Evolutionary conservation across 2,329 filamentous ascomycete genomes (phyloP), one percentile per base, ranked within the genome.

Genomic region (Plenodomus tracheiphilus): DNA sequence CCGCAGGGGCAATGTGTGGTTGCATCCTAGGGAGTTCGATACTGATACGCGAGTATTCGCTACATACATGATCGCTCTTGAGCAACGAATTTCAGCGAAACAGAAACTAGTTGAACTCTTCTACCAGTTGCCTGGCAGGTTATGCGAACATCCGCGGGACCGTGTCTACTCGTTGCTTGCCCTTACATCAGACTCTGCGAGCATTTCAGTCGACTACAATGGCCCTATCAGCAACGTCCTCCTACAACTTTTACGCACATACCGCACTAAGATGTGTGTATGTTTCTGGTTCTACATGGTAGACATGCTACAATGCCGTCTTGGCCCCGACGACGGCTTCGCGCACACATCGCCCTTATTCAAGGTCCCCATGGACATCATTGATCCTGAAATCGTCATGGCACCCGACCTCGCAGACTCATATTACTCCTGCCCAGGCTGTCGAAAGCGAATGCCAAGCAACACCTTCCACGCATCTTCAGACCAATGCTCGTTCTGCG

Each of bases 141-240:
- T 39, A 21, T 34, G 46, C 13, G 8, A 19, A 3, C 6, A 28
- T 1, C 8, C 28, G 2, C 45, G 20, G 15, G 45, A 47, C 15
- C 39, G 21, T 2, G 28, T 47, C 15, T 39, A 42, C n/a, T 42
- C 45, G 16, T 32, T 47, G 2, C 17, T 38, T 15, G 41, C 39
- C 6, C 9, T 47, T 9, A 39, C 45, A 9, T 30, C 34, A 15
- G 39, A 39, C 11, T 17, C 34, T 7, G 10, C 8, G 3, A 32
- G 11, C 3, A 39, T 47, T 1, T 17, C 5, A 11, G 22, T 39
- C 34, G 39, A 41, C 11, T 42, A 38, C 17, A 7, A 28, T 17
- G 16, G 15, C 3, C 40, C 43, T 4, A 32, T 8, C 13, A 32
- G 11, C 5, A 8, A 22, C 9, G 16, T 37, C 16, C 8, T 37